Conservation (phyloP, 108 stramenopile species). For the Craspedostauros australis region DNA sequence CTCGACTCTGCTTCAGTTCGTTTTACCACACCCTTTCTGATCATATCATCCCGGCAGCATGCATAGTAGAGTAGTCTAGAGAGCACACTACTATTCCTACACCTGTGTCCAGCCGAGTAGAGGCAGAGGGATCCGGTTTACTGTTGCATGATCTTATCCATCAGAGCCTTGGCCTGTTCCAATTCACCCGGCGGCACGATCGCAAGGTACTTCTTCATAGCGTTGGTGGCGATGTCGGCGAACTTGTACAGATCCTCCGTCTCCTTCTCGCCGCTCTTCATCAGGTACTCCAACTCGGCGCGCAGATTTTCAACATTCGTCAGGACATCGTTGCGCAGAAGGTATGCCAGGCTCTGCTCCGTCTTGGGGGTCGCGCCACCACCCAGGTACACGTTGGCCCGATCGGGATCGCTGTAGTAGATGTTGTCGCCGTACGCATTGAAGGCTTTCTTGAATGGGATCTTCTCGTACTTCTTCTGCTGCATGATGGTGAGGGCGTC, state of each 20-base stretch:
- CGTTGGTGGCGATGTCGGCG: slow-evolving; percentile 19
- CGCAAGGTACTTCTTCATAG: slow-evolving; percentile 63
- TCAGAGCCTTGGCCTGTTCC: slow-evolving; percentile 24
- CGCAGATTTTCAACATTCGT: slow-evolving; percentile 66
- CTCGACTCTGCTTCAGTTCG: too few species aligned
- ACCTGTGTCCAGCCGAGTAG: too few species aligned
- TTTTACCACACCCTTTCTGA: too few species aligned
- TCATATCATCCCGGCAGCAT: too few species aligned
- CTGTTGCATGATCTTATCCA: slow-evolving; percentile 1
- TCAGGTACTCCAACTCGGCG: slow-evolving; percentile 60
- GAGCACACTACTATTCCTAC: too few species aligned
- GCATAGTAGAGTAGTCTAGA: too few species aligned
- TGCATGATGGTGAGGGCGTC: slow-evolving; percentile 38
- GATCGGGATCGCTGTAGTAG: slow-evolving; percentile 78
- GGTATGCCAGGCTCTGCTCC: slow-evolving; percentile 66
- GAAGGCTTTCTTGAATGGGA: slow-evolving; percentile 71
- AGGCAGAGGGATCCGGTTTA: not conserved
- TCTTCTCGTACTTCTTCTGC: slow-evolving; percentile 50
- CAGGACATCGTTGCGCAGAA: slow-evolving; percentile 74
- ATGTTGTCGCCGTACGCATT: slow-evolving; percentile 85
- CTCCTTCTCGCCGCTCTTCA: slow-evolving; percentile 28
- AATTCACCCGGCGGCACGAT: slow-evolving; percentile 68
- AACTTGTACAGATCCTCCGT: slow-evolving; percentile 42
- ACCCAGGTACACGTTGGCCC: slow-evolving; percentile 76
- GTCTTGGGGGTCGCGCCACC: slow-evolving; percentile 73